Percentiles rank a stretch among this genome's conserved stretches.
These are phyloP conservation scores for Bisporella sp. DNA, from an alignment of 2,329 filamentous ascomycete species.

Conservation along the genomic window DNA sequence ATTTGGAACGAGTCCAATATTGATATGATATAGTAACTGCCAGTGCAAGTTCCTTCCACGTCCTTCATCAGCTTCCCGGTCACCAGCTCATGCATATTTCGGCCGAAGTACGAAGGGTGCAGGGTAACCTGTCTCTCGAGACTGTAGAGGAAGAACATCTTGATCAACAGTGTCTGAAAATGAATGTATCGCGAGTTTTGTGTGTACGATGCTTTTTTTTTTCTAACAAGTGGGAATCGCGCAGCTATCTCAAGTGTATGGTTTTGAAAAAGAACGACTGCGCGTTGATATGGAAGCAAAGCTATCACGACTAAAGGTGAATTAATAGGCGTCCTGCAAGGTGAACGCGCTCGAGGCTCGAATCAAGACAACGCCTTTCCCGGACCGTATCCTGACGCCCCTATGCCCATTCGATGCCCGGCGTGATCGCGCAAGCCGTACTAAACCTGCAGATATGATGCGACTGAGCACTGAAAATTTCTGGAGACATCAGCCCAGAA, in stretches of 20 bases:
- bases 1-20: conserved; percentile 97
- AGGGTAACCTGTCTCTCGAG: conserved; percentile 91
- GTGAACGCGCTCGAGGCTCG: too few relatives aligned
- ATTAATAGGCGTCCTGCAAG: too few relatives aligned
- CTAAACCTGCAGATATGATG: conserved; percentile 16
- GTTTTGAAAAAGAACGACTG: too few relatives aligned
- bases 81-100: conserved; percentile 86
- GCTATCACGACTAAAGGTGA: too few relatives aligned
- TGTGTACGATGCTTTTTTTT: too few relatives aligned
- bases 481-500: conserved; percentile 24
- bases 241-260: too few relatives aligned
- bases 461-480: conserved; percentile 16
- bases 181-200: too few relatives aligned
- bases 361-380: too few relatives aligned
- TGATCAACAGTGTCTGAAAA: not conserved
- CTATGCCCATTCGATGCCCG: not conserved
- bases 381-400: too few relatives aligned
- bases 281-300: too few relatives aligned
- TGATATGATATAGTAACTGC: conserved; percentile 95
- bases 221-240: too few relatives aligned
- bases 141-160: conserved; percentile 97
- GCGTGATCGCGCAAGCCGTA: conserved; percentile 9
- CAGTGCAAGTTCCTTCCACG: conserved; percentile 91
- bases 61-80: conserved; percentile 85
- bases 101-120: conserved; percentile 94